Conservation (phyloP, 202 grass and related monocot genomes). For the Panicum hallii region DNA sequence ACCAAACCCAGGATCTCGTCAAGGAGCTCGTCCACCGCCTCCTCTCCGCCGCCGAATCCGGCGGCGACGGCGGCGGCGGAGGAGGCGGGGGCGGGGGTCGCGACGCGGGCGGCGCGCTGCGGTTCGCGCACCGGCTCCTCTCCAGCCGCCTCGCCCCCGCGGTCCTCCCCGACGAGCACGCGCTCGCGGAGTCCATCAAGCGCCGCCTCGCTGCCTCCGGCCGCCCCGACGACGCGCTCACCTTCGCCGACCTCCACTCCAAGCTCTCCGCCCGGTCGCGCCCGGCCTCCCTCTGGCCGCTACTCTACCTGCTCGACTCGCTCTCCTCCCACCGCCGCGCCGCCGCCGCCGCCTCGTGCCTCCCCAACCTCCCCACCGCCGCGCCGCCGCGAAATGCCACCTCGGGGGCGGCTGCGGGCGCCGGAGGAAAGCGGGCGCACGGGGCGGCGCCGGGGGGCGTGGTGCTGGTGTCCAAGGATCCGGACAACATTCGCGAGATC, state of each 20-base stretch:
- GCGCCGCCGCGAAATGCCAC: conserved; percentile 12
- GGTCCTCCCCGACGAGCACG: conserved; percentile 75
- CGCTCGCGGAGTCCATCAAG: conserved; percentile 92
- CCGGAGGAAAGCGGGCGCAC: conserved; percentile 42
- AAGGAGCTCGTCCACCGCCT: conserved; percentile 83
- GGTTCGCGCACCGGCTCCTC: conserved; percentile 78
- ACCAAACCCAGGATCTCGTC: conserved; percentile 85
- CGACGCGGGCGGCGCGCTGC: conserved; percentile 57
- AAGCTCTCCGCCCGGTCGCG: conserved; percentile 73
- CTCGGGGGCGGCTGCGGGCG: not conserved
- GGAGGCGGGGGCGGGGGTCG: not conserved
- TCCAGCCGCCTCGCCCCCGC: conserved; percentile 85
- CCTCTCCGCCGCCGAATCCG: conserved; percentile 48
- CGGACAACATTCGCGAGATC: conserved; percentile 86
- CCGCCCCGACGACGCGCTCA: conserved; percentile 69
- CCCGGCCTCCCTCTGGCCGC: conserved; percentile 77
- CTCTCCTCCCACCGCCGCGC: conserved; percentile 62
- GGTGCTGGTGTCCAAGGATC: conserved; percentile 79
- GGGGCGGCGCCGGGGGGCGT: conserved; percentile 64
- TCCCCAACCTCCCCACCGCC: conserved; percentile 54
- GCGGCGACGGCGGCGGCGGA: not conserved
- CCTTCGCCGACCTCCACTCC: conserved; percentile 87
- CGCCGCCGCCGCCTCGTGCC: conserved; percentile 51
- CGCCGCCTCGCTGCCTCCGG: conserved; percentile 76
- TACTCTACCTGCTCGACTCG: conserved; percentile 94